Evolutionary conservation across 2,329 filamentous ascomycete species (phyloP).

Genomic region (Fusarium sp.): DNA sequence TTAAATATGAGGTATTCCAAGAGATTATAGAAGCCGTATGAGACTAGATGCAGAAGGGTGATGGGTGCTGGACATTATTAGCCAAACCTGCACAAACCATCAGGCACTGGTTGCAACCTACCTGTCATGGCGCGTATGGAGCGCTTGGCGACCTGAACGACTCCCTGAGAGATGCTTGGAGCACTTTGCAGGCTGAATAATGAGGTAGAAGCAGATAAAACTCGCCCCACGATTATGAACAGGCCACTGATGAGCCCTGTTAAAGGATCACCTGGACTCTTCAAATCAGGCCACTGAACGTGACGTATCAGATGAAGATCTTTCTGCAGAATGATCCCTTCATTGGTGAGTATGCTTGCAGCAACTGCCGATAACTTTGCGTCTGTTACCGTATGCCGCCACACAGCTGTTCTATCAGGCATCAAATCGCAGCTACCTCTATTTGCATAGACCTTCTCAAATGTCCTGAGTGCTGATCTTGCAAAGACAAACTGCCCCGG

Average conservation of each 20-base stretch:
- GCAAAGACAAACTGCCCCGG: too few species aligned
- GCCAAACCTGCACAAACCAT: not conserved
- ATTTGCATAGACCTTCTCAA: too few species aligned
- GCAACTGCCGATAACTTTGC: too few species aligned
- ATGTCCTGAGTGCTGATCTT: too few species aligned
- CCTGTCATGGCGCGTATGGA: not conserved
- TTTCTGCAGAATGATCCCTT: too few species aligned
- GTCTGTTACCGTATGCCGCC: too few species aligned
- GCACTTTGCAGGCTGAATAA: accelerated
- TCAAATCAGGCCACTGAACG: not conserved
- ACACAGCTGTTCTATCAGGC: too few species aligned
- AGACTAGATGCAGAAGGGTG: not conserved
- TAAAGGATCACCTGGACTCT: not conserved
- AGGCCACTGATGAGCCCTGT: not conserved
- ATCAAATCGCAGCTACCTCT: too few species aligned
- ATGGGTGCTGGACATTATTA: not conserved
- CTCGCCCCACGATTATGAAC: not conserved
- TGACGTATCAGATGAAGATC: not conserved
- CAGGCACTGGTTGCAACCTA: not conserved
- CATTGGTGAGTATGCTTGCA: too few species aligned
- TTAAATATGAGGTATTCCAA: not conserved
- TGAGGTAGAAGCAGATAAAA: not conserved
- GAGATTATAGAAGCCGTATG: not conserved
- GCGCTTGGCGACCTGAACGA: not conserved
- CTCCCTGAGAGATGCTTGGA: not conserved